These are phyloP conservation scores for Mentha longifolia DNA, from an alignment of 257 asterid species.

Conservation along the genomic window DNA sequence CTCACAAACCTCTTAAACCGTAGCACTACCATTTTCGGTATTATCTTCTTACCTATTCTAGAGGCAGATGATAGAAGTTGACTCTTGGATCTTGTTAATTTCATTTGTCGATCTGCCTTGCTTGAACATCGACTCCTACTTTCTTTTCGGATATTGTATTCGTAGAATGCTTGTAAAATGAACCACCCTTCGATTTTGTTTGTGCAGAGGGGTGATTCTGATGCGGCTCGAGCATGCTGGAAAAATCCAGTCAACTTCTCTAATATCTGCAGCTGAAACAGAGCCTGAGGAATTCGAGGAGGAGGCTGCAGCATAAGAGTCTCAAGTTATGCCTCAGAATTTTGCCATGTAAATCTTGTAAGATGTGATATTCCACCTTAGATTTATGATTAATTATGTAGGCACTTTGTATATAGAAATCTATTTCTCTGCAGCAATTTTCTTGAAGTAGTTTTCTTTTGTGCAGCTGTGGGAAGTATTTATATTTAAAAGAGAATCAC, in stretches of 20 bases:
- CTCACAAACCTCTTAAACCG: neutral
- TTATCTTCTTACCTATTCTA: neutral
- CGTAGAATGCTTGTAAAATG: neutral
- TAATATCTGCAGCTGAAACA: slow-evolving; percentile 73
- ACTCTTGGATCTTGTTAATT: too few relatives aligned
- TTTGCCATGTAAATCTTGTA: slow-evolving; percentile 5
- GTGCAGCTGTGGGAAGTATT: slow-evolving; percentile 12
- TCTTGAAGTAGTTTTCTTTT: neutral
- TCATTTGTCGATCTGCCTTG: too few relatives aligned
- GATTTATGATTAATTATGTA: neutral
- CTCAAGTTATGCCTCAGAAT: neutral
- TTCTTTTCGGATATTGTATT: too few relatives aligned
- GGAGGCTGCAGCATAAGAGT: slow-evolving; percentile 45
- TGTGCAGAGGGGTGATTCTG: slow-evolving; percentile 84
- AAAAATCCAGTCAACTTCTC: slow-evolving; percentile 86
- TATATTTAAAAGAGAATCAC: too few relatives aligned
- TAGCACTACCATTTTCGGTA: neutral
- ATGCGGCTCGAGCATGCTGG: slow-evolving; percentile 98
- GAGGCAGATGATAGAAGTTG: neutral
- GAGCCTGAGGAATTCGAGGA: slow-evolving; percentile 61
- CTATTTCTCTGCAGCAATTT: neutral
- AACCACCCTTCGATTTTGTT: neutral
- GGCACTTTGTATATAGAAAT: neutral
- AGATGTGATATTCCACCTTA: neutral
- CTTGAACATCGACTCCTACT: too few relatives aligned